These are phyloP conservation scores for Gynandropsis gynandra DNA, from an alignment of 345 rosid genomes.

Conservation along the genomic window DNA sequence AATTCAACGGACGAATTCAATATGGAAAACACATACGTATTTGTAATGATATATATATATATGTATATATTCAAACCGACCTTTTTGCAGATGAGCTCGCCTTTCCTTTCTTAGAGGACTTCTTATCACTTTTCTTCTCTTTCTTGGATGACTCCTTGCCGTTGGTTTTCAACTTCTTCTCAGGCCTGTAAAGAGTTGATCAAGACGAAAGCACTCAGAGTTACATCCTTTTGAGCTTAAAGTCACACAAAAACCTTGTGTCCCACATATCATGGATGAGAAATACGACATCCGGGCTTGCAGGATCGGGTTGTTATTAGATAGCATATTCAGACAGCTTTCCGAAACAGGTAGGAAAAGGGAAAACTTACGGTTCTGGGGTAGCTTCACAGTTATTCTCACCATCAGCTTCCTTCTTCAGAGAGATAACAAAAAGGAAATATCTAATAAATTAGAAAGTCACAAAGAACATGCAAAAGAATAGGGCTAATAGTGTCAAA, in stretches of 20 bases:
- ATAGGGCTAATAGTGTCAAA: neutral
- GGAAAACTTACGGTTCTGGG: constrained; percentile 22
- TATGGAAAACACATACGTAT: neutral
- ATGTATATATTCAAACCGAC: neutral
- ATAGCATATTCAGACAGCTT: too few species aligned
- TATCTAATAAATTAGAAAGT: neutral
- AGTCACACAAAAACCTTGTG: neutral
- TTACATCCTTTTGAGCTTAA: neutral
- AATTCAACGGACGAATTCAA: too few species aligned
- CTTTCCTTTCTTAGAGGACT: neutral
- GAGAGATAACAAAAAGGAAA: neutral
- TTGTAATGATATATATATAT: neutral
- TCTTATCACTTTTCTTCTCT: neutral
- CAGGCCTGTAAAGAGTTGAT: neutral
- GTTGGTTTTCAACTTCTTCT: neutral
- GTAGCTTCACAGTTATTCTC: constrained; percentile 9
- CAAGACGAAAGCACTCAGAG: constrained; percentile 6
- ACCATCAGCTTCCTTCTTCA: neutral
- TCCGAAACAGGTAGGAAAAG: neutral
- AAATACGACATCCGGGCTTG: too few species aligned
- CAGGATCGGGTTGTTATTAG: too few species aligned
- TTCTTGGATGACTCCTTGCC: neutral
- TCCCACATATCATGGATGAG: neutral
- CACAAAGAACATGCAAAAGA: too few species aligned
- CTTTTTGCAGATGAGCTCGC: neutral